phyloP scores from a whole-genome alignment of 2,329 filamentous ascomycete genomes.

The Sphaerulina populicola region DNA sequence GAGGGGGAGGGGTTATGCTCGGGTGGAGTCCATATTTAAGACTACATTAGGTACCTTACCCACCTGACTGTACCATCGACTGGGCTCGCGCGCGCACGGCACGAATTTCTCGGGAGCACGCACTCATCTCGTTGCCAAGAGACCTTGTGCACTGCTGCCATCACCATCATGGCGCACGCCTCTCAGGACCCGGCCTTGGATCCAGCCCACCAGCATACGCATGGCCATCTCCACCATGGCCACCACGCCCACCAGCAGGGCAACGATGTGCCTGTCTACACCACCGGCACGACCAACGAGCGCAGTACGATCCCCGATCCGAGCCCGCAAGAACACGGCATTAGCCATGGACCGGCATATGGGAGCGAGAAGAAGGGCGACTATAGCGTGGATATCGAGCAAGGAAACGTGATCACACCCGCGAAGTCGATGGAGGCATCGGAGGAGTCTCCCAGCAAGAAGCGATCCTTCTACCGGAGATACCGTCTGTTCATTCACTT shows the following conservation, averaged over 20 bases:
- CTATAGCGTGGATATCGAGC: slow-evolving; percentile 20
- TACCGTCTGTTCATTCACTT: slow-evolving; percentile 40
- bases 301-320: slow-evolving; percentile 17
- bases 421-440: slow-evolving; percentile 12
- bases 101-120: not conserved
- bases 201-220: slow-evolving; percentile 34
- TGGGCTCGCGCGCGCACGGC: slow-evolving; percentile 2
- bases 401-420: slow-evolving; percentile 18
- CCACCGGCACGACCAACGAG: slow-evolving; percentile 18
- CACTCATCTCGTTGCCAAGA: not conserved
- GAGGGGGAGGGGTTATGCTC: slow-evolving; percentile 1
- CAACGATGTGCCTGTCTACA: slow-evolving; percentile 18
- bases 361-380: slow-evolving; percentile 18
- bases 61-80: not conserved
- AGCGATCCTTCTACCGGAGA: slow-evolving; percentile 38
- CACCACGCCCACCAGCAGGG: slow-evolving; percentile 15
- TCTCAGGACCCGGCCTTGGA: slow-evolving; percentile 33
- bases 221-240: slow-evolving; percentile 36
- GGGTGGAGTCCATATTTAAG: slow-evolving; percentile 7
- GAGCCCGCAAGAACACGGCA: slow-evolving; percentile 16
- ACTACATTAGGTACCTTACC: no score
- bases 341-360: slow-evolving; percentile 14
- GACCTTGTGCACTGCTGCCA: not conserved
- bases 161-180: slow-evolving; percentile 5
- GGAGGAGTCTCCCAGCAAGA: slow-evolving; percentile 13